A percentile compares a stretch with the other conserved stretches of the same genome.
Conservation (phyloP, 305 asterid genomes). For the Solanum hybrid region DNA sequence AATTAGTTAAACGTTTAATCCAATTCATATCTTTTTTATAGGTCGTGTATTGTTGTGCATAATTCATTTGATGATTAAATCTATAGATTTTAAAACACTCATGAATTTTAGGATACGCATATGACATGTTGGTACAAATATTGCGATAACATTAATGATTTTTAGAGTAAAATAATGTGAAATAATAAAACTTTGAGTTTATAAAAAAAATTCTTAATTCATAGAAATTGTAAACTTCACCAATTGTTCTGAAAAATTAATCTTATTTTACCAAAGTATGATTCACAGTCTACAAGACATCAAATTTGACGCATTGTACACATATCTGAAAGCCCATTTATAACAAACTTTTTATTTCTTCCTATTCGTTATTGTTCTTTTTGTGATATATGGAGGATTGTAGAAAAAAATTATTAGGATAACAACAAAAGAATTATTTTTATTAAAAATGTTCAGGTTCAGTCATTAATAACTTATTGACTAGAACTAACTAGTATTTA, state of each 20-base stretch:
- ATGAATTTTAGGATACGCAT: too few relatives aligned
- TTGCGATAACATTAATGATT: neutral
- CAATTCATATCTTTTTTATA: neutral
- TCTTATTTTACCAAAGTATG: too few relatives aligned
- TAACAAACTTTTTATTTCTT: neutral
- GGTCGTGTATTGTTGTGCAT: neutral
- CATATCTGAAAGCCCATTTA: too few relatives aligned
- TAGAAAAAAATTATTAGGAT: neutral
- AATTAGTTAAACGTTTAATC: neutral
- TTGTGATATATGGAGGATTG: neutral
- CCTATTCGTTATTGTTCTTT: too few relatives aligned
- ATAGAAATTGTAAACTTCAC: neutral
- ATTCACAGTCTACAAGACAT: neutral
- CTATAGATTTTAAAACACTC: neutral
- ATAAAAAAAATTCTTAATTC: neutral
- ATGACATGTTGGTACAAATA: too few relatives aligned
- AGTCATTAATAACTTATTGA: too few relatives aligned
- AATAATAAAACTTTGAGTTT: neutral
- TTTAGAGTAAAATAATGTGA: neutral
- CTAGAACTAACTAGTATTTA: neutral
- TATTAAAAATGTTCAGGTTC: too few relatives aligned
- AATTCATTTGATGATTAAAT: too few relatives aligned
- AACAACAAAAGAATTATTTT: too few relatives aligned
- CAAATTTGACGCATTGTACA: neutral
- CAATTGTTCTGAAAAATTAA: neutral